Base-by-base conservation (phyloP, 1,284 basidiomycete species). In the Irpex sp. region DNA sequence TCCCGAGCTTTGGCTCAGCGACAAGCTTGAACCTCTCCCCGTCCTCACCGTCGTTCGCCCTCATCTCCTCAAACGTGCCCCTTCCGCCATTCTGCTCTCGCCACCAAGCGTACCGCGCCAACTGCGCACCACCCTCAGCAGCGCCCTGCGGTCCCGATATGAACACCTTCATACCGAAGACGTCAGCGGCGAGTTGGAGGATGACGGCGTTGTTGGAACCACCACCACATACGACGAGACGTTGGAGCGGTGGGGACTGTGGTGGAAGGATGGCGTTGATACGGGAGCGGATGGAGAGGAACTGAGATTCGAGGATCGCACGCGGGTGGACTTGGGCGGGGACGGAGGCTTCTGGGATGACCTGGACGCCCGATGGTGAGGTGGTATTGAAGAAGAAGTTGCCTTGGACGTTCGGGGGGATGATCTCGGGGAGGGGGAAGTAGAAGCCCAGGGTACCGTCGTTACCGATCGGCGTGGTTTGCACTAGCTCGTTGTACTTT, bases 291-390 rank as follows among this genome's bases (percentile, higher is more conserved):
- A 88, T 93, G 62, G 85, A 93, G 69, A 95, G 78, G 71, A 95
- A 84, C 69, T 96, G 93, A 0, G 91, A 92, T 73, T 94, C 90
- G 65, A 96, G 78, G 65, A 96, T 91, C 5, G 91, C 88, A n/a
- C 90, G 83, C 3, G 91, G 86, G 71, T 93, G 90, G 5, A 81
- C 78, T 14, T 73, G 69, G 0, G 67, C 66, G 0, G 84, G 82
- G 18, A 88, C 74, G 21, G 73, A 62, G 36, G 77, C 74, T 37
- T 72, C 72, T 14, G 76, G 68, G 8, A 82, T 67, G 0, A 67
- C 56, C 37, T 66, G 61, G n/a, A 69, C 70, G 36, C 68, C 62
- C 5, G 67, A 45, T 45, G 63, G 65, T 4, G 67, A 58, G 14
- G 58, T 56, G 42, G 66, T 55, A 45, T 63, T 63, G 77, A 87